Evolutionary conservation across 805 yeast genomes (phyloP).

Genomic region (Hanseniaspora lachancei): DNA sequence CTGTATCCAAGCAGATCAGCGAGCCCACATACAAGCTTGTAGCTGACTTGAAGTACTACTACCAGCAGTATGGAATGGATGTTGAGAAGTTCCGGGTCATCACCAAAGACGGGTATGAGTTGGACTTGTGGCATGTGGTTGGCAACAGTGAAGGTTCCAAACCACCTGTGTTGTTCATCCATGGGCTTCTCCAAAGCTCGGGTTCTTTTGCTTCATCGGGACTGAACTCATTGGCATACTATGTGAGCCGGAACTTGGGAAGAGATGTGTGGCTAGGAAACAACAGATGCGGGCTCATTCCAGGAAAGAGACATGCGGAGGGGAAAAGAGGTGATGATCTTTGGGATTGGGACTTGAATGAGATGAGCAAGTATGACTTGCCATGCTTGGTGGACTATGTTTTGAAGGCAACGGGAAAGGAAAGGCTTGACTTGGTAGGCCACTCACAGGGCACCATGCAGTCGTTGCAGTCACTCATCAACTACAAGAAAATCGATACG

Average conservation of each 20-base stretch:
- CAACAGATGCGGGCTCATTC: conserved; percentile 74
- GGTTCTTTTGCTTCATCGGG: conserved; percentile 84
- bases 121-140: conserved; percentile 51
- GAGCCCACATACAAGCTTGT: conserved; percentile 24
- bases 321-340: conserved; percentile 36
- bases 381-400: conserved; percentile 60
- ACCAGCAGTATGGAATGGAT: conserved; percentile 44
- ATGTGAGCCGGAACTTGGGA: conserved; percentile 41
- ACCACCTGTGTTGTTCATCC: conserved; percentile 63
- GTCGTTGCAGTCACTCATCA: conserved; percentile 53
- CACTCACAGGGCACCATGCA: conserved; percentile 95
- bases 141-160: conserved; percentile 17
- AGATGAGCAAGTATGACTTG: conserved; percentile 67
- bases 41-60: conserved; percentile 56
- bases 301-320: conserved; percentile 22
- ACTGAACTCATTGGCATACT: conserved; percentile 56
- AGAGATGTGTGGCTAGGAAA: conserved; percentile 82
- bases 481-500: conserved; percentile 24
- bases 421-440: conserved; percentile 50
- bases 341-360: conserved; percentile 91
- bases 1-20: conserved; percentile 10
- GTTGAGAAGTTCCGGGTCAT: conserved; percentile 46
- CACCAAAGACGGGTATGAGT: conserved; percentile 68
- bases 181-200: conserved; percentile 77
- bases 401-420: conserved; percentile 27